phyloP scores from a whole-genome alignment of 768 basidiomycete genomes.

The Tylopilus subfusipes region DNA sequence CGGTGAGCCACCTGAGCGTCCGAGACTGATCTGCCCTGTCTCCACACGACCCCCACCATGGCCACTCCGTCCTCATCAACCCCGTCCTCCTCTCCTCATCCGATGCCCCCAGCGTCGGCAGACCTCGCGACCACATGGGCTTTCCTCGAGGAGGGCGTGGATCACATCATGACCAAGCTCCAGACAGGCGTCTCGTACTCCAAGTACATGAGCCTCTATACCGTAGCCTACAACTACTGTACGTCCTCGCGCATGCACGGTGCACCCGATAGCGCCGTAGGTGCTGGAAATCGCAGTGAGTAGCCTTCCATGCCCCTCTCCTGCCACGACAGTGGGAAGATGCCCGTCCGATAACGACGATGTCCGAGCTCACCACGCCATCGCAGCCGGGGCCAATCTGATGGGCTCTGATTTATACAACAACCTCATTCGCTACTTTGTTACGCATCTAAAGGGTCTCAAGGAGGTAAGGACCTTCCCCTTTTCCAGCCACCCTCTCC shows the following conservation, averaged over 20 bases:
- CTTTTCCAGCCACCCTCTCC: conserved; percentile 12
- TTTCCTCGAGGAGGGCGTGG: conserved; percentile 80
- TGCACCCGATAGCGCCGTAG: conserved; percentile 33
- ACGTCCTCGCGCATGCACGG: conserved; percentile 80
- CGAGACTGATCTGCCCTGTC: conserved; percentile 15
- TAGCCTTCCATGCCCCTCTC: conserved; percentile 12
- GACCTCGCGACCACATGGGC: conserved; percentile 86
- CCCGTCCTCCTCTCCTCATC: conserved; percentile 32
- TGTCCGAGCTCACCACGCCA: conserved; percentile 15
- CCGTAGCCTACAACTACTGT: conserved; percentile 97
- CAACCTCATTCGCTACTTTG: conserved; percentile 89
- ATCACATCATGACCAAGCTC: conserved; percentile 90
- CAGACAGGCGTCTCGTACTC: conserved; percentile 87
- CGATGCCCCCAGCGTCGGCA: conserved; percentile 63
- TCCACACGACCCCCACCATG: conserved; percentile 33
- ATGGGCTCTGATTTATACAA: conserved; percentile 98
- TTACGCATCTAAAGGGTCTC: conserved; percentile 67
- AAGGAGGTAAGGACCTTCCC: conserved; percentile 50
- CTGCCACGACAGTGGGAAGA: conserved; percentile 22
- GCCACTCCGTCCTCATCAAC: conserved; percentile 30
- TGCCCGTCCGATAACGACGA: conserved; percentile 22
- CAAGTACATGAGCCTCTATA: conserved; percentile 86
- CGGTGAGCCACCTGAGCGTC: conserved; percentile 11
- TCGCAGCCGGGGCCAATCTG: conserved; percentile 81
- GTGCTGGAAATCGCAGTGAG: conserved; percentile 55